These are phyloP conservation scores for Epicoccum nigrum DNA, from an alignment of 2,329 filamentous ascomycete species.

Conservation along the genomic window DNA sequence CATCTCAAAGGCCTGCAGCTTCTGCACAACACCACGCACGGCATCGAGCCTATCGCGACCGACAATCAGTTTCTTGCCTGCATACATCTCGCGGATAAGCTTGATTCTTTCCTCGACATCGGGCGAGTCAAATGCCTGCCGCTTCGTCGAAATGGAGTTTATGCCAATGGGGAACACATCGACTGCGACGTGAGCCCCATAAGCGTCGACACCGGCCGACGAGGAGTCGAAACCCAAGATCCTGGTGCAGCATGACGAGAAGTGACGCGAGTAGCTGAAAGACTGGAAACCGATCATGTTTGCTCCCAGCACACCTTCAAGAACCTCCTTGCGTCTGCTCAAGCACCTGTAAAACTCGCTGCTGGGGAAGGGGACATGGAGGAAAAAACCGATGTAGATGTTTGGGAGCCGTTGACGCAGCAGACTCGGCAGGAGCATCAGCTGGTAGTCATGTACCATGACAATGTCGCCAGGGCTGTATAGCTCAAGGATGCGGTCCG, in stretches of 20 bases:
- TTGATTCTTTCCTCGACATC: conserved; percentile 74
- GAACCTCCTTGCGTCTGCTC: conserved; percentile 83
- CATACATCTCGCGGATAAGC: conserved; percentile 76
- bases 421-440: conserved; percentile 87
- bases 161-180: conserved; percentile 96
- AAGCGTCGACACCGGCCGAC: conserved; percentile 82
- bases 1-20: conserved; percentile 89
- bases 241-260: conserved; percentile 90
- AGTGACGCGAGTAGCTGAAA: conserved; percentile 93
- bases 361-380: conserved; percentile 93
- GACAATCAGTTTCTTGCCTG: conserved; percentile 93
- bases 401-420: conserved; percentile 83
- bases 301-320: conserved; percentile 86
- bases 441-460: conserved; percentile 91
- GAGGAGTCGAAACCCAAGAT: conserved; percentile 91
- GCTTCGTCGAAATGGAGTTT: conserved; percentile 79
- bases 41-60: conserved; percentile 93
- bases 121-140: conserved; percentile 72
- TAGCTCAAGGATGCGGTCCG: conserved; percentile 82
- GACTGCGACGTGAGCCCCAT: conserved; percentile 85
- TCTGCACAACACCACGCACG: conserved; percentile 92
- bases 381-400: conserved; percentile 92
- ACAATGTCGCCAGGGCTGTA: conserved; percentile 94
- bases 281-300: conserved; percentile 97
- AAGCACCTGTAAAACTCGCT: conserved; percentile 93